Evolutionary conservation across 306 rosid genomes (phyloP).

Genomic region (Lathyrus sativus): DNA sequence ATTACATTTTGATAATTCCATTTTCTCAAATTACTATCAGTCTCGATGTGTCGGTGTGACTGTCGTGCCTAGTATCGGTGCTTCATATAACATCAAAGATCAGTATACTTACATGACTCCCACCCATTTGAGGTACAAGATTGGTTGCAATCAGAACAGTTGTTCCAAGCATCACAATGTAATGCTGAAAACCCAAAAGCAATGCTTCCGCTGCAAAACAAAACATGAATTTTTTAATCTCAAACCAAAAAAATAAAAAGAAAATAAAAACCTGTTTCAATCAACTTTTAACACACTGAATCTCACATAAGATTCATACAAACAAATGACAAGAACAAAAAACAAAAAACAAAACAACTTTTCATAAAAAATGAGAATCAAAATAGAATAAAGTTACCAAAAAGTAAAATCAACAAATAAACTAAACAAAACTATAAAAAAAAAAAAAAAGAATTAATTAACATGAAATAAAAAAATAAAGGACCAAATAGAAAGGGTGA

Average conservation of each 20-base stretch:
- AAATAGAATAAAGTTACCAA: constrained; percentile 38
- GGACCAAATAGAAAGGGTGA: constrained; percentile 1
- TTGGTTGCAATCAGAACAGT: constrained; percentile 68
- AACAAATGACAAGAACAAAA: constrained; percentile 31
- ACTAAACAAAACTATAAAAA: constrained; percentile 12
- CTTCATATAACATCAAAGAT: background rate
- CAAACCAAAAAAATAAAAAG: background rate
- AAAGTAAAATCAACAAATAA: constrained; percentile 40
- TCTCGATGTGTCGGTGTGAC: background rate
- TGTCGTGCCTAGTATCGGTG: background rate
- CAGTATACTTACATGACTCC: constrained; percentile 63
- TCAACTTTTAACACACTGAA: constrained; percentile 14
- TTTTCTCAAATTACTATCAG: background rate
- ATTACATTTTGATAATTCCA: background rate
- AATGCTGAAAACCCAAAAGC: constrained; percentile 86
- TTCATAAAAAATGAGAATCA: constrained; percentile 32
- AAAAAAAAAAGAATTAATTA: background rate
- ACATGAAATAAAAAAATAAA: background rate
- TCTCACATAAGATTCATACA: constrained; percentile 29
- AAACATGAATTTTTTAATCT: constrained; percentile 10
- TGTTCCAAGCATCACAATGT: constrained; percentile 95
- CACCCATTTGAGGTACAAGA: constrained; percentile 93
- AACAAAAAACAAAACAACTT: constrained; percentile 29
- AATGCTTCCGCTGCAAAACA: constrained; percentile 62
- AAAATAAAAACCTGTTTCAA: constrained; percentile 8